Conservation (phyloP, 1,284 basidiomycete species). For the Entoloma clypeatum region DNA sequence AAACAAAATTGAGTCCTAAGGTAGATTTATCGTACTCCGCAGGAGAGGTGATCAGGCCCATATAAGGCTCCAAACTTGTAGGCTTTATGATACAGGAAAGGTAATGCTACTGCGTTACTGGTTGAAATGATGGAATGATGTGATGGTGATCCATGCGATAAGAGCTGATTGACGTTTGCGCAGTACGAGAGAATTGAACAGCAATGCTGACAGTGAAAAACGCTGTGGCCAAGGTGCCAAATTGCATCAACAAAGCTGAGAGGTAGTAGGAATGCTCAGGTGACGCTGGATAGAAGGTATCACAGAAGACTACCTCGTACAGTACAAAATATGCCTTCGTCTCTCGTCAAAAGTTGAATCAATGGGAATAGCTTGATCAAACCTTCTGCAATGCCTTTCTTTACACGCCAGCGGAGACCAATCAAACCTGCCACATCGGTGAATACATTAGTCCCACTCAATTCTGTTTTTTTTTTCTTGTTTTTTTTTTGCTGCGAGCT, state of each 20-base stretch:
- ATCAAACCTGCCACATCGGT: conserved; percentile 51
- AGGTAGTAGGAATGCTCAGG: conserved; percentile 8
- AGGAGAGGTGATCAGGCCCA: conserved; percentile 48
- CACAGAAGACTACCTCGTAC: conserved; percentile 48
- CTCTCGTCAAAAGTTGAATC: conserved; percentile 24
- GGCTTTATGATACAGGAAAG: conserved; percentile 31
- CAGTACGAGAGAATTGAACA: conserved; percentile 59
- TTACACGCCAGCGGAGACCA: conserved; percentile 41
- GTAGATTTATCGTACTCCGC: conserved; percentile 45
- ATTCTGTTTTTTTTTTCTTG: too few relatives aligned
- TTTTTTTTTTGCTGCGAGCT: too few relatives aligned
- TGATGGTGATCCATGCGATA: conserved; percentile 40
- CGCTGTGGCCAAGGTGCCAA: conserved; percentile 56
- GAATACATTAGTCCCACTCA: too few relatives aligned
- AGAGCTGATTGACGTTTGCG: conserved; percentile 47
- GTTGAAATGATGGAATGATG: conserved; percentile 1
- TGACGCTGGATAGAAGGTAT: neutral
- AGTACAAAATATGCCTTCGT: conserved; percentile 39
- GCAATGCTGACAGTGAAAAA: conserved; percentile 66
- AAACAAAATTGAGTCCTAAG: conserved; percentile 45
- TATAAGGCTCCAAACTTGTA: conserved; percentile 40
- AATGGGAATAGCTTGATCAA: conserved; percentile 17
- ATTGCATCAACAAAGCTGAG: conserved; percentile 52
- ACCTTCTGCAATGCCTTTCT: conserved; percentile 49
- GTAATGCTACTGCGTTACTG: conserved; percentile 22